These are phyloP conservation scores for Phoenix roebelenii DNA, from an alignment of 176 grass and related monocot species.

Conservation along the genomic window DNA sequence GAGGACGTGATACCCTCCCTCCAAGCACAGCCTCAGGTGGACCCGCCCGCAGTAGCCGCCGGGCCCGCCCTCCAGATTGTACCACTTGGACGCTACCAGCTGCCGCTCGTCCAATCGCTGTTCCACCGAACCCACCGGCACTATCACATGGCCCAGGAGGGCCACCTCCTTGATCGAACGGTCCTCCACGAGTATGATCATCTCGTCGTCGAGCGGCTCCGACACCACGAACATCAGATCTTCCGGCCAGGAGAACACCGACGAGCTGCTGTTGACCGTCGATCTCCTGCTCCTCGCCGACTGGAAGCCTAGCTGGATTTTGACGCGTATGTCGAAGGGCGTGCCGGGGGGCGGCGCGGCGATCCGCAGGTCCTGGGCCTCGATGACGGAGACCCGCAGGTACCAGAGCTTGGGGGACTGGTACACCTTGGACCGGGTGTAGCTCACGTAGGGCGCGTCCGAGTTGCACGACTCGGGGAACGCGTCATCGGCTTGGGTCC, in stretches of 20 bases:
- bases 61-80: constrained; percentile 36
- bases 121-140: constrained; percentile 54
- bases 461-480: constrained; percentile 88
- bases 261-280: constrained; percentile 47
- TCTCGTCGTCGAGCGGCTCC: constrained; percentile 55
- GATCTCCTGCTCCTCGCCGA: constrained; percentile 69
- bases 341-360: constrained; percentile 35
- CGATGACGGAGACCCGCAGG: constrained; percentile 68
- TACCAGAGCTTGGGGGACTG: constrained; percentile 97
- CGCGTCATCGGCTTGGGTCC: constrained; percentile 85
- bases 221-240: constrained; percentile 88
- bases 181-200: constrained; percentile 73
- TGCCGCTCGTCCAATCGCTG: constrained; percentile 81
- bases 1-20: constrained; percentile 89
- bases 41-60: constrained; percentile 64
- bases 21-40: constrained; percentile 67
- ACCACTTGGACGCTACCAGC: constrained; percentile 54
- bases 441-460: constrained; percentile 61
- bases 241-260: constrained; percentile 75
- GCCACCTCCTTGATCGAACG: constrained; percentile 62
- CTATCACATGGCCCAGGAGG: constrained; percentile 45
- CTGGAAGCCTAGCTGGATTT: constrained; percentile 81
- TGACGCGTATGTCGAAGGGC: constrained; percentile 69
- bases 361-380: constrained; percentile 80
- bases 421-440: constrained; percentile 96